phyloP scores from a whole-genome alignment of 2,329 filamentous ascomycete species.

The Colletotrichum sidae region DNA sequence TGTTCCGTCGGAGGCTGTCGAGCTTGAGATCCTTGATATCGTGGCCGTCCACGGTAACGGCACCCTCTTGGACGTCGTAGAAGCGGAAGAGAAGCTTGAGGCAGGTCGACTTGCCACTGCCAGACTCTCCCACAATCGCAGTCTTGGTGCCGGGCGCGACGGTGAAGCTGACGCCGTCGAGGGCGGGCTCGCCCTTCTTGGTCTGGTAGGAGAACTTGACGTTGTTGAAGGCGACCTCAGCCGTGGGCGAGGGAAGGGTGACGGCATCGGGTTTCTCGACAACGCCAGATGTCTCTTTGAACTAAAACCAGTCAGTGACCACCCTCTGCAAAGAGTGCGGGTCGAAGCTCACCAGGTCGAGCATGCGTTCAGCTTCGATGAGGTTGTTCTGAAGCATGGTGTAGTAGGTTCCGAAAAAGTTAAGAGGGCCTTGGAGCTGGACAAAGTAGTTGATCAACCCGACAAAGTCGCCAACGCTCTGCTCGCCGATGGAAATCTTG shows the following conservation, averaged over 20 bases:
- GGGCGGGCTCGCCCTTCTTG: constrained; percentile 49
- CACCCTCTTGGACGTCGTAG: constrained; percentile 60
- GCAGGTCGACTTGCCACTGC: constrained; percentile 61
- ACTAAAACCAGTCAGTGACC: constrained; percentile 43
- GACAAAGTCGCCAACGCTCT: constrained; percentile 68
- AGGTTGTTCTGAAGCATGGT: constrained; percentile 59
- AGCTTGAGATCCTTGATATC: constrained; percentile 57
- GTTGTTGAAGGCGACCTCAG: constrained; percentile 55
- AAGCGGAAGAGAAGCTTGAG: constrained; percentile 63
- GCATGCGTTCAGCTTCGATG: constrained; percentile 58
- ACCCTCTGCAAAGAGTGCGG: rapidly evolving
- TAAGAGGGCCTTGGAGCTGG: constrained; percentile 70
- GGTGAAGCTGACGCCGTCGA: constrained; percentile 55
- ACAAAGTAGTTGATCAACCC: constrained; percentile 68
- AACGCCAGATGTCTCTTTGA: constrained; percentile 57
- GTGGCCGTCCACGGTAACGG: constrained; percentile 58
- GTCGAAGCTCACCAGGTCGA: constrained; percentile 51
- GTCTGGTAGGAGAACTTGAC: constrained; percentile 58
- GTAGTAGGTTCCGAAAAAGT: constrained; percentile 68
- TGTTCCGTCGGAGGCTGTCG: constrained; percentile 52
- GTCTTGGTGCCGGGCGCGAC: constrained; percentile 58
- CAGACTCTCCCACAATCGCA: constrained; percentile 59
- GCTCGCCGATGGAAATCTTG: constrained; percentile 67
- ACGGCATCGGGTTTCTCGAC: constrained; percentile 55
- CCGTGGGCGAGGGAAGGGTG: constrained; percentile 45